Evolutionary conservation across 805 yeast genomes (phyloP), one percentile per base, ranked within the genome.

Genomic region (Metschnikowia koreensis): DNA sequence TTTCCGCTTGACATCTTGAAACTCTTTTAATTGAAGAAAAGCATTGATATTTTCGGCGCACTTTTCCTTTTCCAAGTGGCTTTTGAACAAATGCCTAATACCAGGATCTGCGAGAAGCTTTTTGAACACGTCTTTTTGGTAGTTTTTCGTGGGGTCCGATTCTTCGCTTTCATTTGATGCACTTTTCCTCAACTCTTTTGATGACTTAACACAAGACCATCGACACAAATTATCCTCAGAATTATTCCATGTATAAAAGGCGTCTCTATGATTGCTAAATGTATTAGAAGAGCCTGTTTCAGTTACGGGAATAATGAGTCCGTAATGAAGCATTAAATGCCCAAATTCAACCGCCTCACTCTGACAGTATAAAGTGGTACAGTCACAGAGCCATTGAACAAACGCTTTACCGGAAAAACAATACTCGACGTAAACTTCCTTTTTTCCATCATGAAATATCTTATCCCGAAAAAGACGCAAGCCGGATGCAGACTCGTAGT

Each of bases 321-420:
- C 77, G 39, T 70, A 59, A 44, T 73, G 76, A 37, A 80, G 55
- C 51, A 87, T 77, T 11, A 81, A 61, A 4, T 76, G 71, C 0
- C 84, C 81, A 11, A 86, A 67, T 22, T 77, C 77, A 0, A 72
- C 62, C 0, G 89, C 86, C 52, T 82, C 88, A 11, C 70, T 69
- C 0, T 68, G 63, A 47, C 76, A 76, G 57, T 83, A 65, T 1
- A 85, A 73, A 61, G 89, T 94, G 0, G 97, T 87, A 62, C 97
- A 91, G 56, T 93, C 98, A 81, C 86, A 77, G 7, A 93, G 62
- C 96, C 97, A 93, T 62, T 91, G 97, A 67, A 84, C 79, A 0
- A 86, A 71, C 0, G 94, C 86, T 59, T 87, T 87, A 0, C 97
- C 96, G 1, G 87, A 78, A 55, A 89, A 76, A 48, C 83, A 78